A percentile compares a stretch with the other conserved stretches of the same genome.
Evolutionary conservation across 257 asterid genomes (phyloP).

Genomic region (Solanum tarijense): DNA sequence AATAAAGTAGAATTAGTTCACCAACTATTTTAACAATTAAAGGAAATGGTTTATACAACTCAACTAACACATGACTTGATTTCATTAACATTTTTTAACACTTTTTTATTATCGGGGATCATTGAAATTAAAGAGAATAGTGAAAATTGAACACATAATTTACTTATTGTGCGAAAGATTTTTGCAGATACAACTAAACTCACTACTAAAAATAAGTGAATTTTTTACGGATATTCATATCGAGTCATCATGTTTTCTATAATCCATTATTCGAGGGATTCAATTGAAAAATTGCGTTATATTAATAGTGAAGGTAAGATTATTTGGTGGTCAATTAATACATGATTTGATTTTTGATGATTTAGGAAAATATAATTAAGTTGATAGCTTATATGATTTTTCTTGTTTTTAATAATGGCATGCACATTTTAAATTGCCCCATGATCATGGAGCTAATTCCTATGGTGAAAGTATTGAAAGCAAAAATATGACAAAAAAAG

Average conservation of each 20-base stretch:
- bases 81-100: neutral
- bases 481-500: neutral
- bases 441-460: neutral
- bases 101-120: neutral
- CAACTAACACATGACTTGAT: conserved; percentile 27
- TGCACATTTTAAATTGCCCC: neutral
- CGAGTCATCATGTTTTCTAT: neutral
- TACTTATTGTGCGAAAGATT: neutral
- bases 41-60: neutral
- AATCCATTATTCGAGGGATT: neutral
- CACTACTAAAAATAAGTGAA: neutral
- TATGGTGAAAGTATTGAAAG: neutral
- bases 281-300: neutral
- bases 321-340: neutral
- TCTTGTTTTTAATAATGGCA: neutral
- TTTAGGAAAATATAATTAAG: neutral
- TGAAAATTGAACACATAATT: neutral
- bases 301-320: neutral
- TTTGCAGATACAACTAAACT: neutral
- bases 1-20: conserved; percentile 17
- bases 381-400: neutral
- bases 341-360: neutral
- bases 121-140: neutral
- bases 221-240: neutral
- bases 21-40: conserved; percentile 19